These are phyloP conservation scores for Pythium sp. DNA, from an alignment of 352 stramenopile species.

Conservation along the genomic window DNA sequence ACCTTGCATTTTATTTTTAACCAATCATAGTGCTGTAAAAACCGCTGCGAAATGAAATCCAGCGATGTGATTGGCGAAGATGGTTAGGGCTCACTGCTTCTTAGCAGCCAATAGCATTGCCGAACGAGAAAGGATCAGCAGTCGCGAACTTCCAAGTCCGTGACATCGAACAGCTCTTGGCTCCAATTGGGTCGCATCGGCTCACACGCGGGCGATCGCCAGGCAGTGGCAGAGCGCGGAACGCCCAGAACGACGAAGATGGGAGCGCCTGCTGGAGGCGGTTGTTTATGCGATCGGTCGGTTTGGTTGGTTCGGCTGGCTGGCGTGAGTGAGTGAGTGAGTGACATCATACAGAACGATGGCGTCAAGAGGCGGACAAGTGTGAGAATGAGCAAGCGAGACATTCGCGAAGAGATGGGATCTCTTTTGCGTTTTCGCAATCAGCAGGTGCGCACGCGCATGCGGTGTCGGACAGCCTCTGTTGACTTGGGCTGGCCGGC, in stretches of 20 bases:
- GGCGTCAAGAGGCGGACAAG: neutral
- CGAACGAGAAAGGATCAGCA: slow-evolving; percentile 3
- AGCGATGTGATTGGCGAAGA: neutral
- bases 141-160: neutral
- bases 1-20: neutral
- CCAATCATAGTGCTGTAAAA: neutral
- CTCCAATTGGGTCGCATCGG: slow-evolving; percentile 8
- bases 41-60: neutral
- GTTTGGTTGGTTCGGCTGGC: neutral
- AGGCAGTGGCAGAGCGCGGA: neutral
- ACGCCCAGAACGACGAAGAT: slow-evolving; percentile 6
- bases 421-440: slow-evolving; percentile 5
- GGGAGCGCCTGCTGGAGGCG: neutral
- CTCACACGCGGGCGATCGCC: neutral
- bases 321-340: neutral
- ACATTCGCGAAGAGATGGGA: slow-evolving; percentile 7
- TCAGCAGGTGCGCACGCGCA: neutral
- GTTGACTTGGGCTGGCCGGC: neutral
- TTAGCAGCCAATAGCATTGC: neutral
- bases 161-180: slow-evolving; percentile 4
- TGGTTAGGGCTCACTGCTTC: neutral
- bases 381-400: neutral
- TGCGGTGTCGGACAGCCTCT: neutral
- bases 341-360: neutral
- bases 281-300: slow-evolving; percentile 5